These are phyloP conservation scores for Plasmodium knowlesi DNA, from an alignment of 169 alveolate species.

Conservation along the genomic window DNA sequence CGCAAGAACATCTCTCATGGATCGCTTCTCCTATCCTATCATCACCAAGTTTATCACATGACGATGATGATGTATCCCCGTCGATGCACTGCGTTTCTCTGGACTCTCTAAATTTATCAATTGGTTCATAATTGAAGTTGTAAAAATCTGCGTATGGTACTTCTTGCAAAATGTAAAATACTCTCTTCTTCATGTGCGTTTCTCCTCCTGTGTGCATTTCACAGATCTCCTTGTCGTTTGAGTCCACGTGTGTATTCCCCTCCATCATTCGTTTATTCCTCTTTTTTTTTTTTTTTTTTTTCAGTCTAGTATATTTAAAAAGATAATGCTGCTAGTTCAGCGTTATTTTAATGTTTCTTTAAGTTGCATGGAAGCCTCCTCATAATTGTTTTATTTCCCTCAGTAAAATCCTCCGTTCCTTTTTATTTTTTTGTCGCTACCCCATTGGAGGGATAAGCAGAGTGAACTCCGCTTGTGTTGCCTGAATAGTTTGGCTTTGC, in stretches of 20 bases:
- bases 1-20: background rate
- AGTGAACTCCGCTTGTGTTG: background rate
- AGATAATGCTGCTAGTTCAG: background rate
- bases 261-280: background rate
- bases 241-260: background rate
- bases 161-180: constrained; percentile 42
- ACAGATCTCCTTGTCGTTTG: background rate
- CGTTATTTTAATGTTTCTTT: background rate
- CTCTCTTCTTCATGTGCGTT: background rate
- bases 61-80: constrained; percentile 10
- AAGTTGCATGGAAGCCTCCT: background rate
- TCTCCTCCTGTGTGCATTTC: background rate
- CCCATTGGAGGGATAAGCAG: background rate
- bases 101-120: background rate
- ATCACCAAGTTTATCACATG: background rate
- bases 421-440: background rate
- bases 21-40: background rate
- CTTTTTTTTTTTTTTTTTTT: background rate
- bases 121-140: constrained; percentile 42
- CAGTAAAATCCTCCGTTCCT: background rate
- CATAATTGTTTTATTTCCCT: background rate
- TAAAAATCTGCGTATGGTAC: constrained; percentile 45
- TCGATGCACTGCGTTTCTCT: constrained; percentile 8
- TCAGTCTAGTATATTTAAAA: background rate
- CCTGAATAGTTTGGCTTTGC: background rate